A percentile compares a stretch with the other conserved stretches of the same genome.
Evolutionary conservation across 768 basidiomycete genomes (phyloP).

Genomic region (Strobilomyces confusus): DNA sequence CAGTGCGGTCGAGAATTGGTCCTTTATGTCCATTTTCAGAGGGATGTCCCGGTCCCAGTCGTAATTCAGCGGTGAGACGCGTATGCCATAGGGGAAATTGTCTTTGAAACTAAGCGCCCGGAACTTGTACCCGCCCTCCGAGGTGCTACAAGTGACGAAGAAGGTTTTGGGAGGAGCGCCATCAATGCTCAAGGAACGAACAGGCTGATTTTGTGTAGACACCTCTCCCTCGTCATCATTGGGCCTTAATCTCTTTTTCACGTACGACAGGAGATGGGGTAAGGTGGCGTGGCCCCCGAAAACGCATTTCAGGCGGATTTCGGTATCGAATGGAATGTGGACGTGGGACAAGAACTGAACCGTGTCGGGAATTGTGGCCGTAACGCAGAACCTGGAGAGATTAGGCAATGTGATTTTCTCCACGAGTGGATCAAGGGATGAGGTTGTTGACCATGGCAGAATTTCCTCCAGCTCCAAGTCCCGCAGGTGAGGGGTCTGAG

Average conservation of each 20-base stretch:
- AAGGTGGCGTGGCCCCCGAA: neutral
- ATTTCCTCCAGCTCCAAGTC: slow-evolving; percentile 1
- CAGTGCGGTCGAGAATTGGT: neutral
- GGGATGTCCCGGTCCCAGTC: neutral
- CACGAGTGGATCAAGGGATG: neutral
- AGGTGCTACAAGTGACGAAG: neutral
- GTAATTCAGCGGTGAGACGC: neutral
- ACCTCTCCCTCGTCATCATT: neutral
- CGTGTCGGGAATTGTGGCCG: neutral
- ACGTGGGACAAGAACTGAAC: neutral
- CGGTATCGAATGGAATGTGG: neutral
- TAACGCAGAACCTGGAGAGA: slow-evolving; percentile 1
- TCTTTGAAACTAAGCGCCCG: neutral
- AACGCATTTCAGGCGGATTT: neutral
- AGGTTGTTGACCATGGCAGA: neutral
- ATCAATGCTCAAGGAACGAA: neutral
- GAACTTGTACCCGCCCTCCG: neutral
- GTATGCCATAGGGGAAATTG: neutral
- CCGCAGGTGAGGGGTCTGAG: neutral
- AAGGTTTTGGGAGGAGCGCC: neutral
- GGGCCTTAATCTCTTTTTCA: neutral
- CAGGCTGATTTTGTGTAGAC: neutral
- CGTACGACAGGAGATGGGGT: neutral
- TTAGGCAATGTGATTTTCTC: neutral
- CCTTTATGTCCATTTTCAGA: neutral